Base-by-base conservation (phyloP, 2,329 filamentous ascomycete species). In the Chrysoporthe deuterocubensis region DNA sequence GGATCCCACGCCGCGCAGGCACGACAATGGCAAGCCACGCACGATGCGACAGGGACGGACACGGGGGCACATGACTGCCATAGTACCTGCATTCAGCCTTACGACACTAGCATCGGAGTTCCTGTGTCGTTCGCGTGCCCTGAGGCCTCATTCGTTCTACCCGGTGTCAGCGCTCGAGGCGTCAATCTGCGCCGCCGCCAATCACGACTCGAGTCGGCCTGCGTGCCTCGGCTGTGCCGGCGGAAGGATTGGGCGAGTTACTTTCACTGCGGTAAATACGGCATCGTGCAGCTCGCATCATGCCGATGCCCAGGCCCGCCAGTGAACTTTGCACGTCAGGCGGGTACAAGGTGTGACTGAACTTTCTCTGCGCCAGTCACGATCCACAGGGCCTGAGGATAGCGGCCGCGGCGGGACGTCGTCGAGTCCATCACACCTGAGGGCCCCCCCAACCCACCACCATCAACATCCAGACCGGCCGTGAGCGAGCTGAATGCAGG, bases 241-340 rank as follows among this genome's bases (percentile, higher is more conserved):
- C 56, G 34, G 67, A 62, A 66, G 67, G 67, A 66, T 65, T 67
- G 5, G 61, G 66, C 57, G 52, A 66, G 43, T 54, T 54, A 60
- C 62, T 42, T 13, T 64, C 26, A 11, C 34, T 42, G 16, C 44
- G 44, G 18, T 9, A 40, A 40, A 40, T 40, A 40, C 44, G 18
- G 16, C 18, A 48, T n/a, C 16, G 44, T 48, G 44, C 44, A 48
- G 44, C n/a, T 48, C 32, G 50, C 32, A 16, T 21, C 16, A 13
- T 4, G 5, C 16, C 21, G 21, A 14, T 54, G 26, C 7, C 50
- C 48, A 52, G n/a, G 48, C 48, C 3, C 8, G 21, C 50, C 26
- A 54, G 50, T 34, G 11, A 34, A 16, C 11, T 54, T 14, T 54
- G 32, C 9, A 40, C 37, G 37, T 40, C 37, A 40, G 37, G 37